phyloP scores from a whole-genome alignment of 352 stramenopile species.

The Phytophthora fragariaefolia region DNA sequence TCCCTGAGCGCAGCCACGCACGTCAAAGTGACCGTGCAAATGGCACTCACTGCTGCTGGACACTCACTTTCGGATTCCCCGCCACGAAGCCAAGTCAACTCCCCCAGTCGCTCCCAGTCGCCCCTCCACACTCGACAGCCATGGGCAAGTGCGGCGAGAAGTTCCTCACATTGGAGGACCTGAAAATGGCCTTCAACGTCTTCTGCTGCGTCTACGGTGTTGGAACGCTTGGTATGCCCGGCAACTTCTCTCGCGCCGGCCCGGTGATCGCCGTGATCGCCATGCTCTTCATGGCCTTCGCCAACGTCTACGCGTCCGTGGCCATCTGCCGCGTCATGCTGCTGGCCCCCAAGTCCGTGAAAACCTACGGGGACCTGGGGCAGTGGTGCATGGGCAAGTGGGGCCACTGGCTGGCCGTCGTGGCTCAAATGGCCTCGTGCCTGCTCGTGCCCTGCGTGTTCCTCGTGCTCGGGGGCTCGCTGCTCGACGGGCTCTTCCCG shows the following conservation, averaged over 20 bases:
- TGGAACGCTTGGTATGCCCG: too few relatives aligned
- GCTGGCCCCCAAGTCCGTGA: slow-evolving; percentile 48
- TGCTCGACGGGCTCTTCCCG: slow-evolving; percentile 56
- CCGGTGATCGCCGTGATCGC: slow-evolving; percentile 46
- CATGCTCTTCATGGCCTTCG: slow-evolving; percentile 63
- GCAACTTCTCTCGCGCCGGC: slow-evolving; percentile 60
- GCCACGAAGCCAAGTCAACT: slow-evolving; percentile 15
- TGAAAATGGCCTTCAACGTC: slow-evolving; percentile 62
- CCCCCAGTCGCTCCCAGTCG: background rate
- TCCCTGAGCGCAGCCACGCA: too few relatives aligned
- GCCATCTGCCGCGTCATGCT: slow-evolving; percentile 57
- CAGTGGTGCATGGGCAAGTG: slow-evolving; percentile 50
- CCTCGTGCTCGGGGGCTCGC: slow-evolving; percentile 55
- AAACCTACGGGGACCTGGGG: slow-evolving; percentile 61
- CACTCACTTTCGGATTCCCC: slow-evolving; percentile 34
- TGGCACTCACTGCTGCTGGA: too few relatives aligned
- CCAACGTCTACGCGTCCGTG: slow-evolving; percentile 64
- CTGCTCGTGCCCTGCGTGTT: slow-evolving; percentile 58
- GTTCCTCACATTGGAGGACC: slow-evolving; percentile 59
- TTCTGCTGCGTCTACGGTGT: too few relatives aligned
- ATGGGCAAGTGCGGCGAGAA: slow-evolving; percentile 30
- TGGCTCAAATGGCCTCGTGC: slow-evolving; percentile 54
- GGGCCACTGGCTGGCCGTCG: slow-evolving; percentile 51
- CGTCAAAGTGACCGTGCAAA: too few relatives aligned
- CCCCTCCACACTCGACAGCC: background rate